Conservation (phyloP, 2,329 filamentous ascomycete genomes). For the Nemania sp. region DNA sequence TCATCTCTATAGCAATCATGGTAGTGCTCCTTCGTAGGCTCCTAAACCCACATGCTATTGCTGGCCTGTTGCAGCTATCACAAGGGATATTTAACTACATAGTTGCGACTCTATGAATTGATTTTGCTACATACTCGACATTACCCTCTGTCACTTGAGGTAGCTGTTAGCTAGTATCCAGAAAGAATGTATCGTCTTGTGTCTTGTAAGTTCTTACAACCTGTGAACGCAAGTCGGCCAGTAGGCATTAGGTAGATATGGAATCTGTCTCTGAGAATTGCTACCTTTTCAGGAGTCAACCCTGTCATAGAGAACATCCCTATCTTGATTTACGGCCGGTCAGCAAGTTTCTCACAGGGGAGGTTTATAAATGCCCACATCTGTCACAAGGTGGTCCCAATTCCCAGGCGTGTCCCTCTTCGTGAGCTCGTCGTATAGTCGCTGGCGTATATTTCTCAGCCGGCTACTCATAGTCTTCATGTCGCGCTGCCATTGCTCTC, state of each 20-base stretch:
- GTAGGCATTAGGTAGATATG: constrained; percentile 54
- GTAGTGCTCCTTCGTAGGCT: background rate
- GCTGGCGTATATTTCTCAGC: constrained; percentile 50
- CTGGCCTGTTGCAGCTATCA: background rate
- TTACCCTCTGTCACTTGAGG: background rate
- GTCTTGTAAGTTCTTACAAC: constrained; percentile 43
- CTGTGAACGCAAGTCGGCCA: constrained; percentile 52
- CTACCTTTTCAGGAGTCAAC: constrained; percentile 49
- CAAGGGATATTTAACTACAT: background rate
- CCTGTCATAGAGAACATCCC: constrained; percentile 58
- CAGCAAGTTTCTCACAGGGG: constrained; percentile 1
- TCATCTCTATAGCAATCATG: background rate
- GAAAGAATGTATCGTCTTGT: background rate
- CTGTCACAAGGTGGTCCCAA: constrained; percentile 50
- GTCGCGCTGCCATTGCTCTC: constrained; percentile 50
- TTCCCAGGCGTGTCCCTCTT: constrained; percentile 44
- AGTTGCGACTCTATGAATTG: background rate
- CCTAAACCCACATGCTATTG: background rate
- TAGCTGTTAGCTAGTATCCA: background rate
- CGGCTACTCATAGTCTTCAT: constrained; percentile 51
- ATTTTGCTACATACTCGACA: constrained; percentile 7
- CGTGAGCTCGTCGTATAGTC: constrained; percentile 45
- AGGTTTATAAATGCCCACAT: constrained; percentile 2
- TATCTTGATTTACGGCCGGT: constrained; percentile 45
- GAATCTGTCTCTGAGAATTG: constrained; percentile 46